Conservation (phyloP, 2,329 filamentous ascomycete species). For the Penicillium sp. region DNA sequence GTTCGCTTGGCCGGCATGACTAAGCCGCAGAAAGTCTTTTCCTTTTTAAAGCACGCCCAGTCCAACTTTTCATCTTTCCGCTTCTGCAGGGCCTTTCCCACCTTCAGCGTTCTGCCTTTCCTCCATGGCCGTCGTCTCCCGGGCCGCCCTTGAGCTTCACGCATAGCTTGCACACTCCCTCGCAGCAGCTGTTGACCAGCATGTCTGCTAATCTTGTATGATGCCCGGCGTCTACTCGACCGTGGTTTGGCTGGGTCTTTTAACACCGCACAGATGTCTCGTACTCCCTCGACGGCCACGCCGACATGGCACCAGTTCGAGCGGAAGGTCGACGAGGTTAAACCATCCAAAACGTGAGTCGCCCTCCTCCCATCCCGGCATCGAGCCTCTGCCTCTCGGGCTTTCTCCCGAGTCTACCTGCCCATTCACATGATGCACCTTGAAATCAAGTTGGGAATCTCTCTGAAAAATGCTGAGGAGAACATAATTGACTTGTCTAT, state of each 20-base stretch:
- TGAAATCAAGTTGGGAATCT: constrained; percentile 99
- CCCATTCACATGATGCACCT: constrained; percentile 72
- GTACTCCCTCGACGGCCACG: constrained; percentile 71
- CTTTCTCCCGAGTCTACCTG: constrained; percentile 13
- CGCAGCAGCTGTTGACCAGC: constrained; percentile 24
- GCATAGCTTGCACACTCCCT: constrained; percentile 32
- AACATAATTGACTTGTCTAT: constrained; percentile 79
- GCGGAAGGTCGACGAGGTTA: constrained; percentile 78
- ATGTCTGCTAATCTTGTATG: constrained; percentile 50
- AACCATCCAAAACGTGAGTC: constrained; percentile 86
- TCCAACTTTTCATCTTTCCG: constrained; percentile 22
- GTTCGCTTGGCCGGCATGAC: constrained; percentile 37
- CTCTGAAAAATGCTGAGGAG: constrained; percentile 97
- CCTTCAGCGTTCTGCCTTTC: constrained; percentile 28
- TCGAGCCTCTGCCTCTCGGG: constrained; percentile 18
- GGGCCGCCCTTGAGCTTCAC: constrained; percentile 38
- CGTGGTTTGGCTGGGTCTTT: constrained; percentile 35
- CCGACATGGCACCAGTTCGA: constrained; percentile 76
- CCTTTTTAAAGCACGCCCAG: no score
- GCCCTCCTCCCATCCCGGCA: constrained; percentile 5
- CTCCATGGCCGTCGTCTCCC: constrained; percentile 39
- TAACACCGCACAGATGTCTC: constrained; percentile 64
- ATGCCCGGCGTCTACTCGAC: constrained; percentile 38
- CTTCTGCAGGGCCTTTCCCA: constrained; percentile 23
- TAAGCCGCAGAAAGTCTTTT: no score